Base-by-base conservation (phyloP, 768 basidiomycete genomes). In the Calocybe indica region DNA sequence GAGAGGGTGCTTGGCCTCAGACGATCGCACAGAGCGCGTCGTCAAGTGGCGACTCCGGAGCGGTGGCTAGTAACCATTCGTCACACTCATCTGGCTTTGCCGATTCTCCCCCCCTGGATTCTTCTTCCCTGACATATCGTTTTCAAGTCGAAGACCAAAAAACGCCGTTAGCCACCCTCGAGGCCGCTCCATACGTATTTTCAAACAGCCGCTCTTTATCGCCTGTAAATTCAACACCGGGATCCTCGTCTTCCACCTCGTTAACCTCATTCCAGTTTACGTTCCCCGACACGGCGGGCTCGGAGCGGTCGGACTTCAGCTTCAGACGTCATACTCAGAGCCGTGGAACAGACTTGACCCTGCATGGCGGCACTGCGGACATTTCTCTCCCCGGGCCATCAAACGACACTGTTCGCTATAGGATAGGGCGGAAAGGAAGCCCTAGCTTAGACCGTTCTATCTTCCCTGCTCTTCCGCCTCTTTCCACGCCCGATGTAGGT, bases 351-450 rank as follows among this genome's bases (percentile, higher is more conserved):
- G 82, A 87, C 50, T 75, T 87, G 41, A 81, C 82, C 7, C 74
- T 88, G 33, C 85, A 87, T 48, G 83, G 83, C 40, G 85, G 84
- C 48, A 84, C 82, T 5, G 80, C 87, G 33, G 82, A 88, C 61
- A 76, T 88, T 40, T 81, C 85, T 13, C 59, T 81, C 38, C 54
- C 75, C 45, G 69, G 75, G 22, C 64, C 78, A 33, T 63, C 70
- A 52, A 64, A 71, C 52, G 83, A 85, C 50, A 70, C 72, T 9
- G 72, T 80, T 55, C 80, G 86, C 45, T 84, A 83, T 59, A 72
- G 82, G 54, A 61, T 84, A 35, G 70, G 75, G 22, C 73, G 78
- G 43, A 70, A 77, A 52, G 61, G 73, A 41, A 72, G 74, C 52
- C 71, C 76, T 48, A 69, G 70, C 32, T 62, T 71, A 12, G 79